These are phyloP conservation scores for Rhodomyrtus tomentosa DNA, from an alignment of 345 rosid genomes.

Conservation along the genomic window DNA sequence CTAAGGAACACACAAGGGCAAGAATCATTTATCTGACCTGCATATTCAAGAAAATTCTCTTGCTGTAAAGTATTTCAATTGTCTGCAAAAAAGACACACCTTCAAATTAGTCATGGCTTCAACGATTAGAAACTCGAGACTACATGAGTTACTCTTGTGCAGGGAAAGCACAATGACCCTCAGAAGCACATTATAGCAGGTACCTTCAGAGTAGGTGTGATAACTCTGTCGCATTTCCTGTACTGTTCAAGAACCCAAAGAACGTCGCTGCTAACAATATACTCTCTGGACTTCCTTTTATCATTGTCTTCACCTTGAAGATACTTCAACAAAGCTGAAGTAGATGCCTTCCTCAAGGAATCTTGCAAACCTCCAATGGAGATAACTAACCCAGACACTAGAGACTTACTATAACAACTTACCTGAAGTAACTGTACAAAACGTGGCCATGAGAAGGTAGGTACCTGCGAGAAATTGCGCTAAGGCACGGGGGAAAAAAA, in stretches of 20 bases:
- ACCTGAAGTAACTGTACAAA: constrained; percentile 54
- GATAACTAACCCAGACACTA: constrained; percentile 77
- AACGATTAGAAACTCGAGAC: too few relatives aligned
- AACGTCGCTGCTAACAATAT: constrained; percentile 40
- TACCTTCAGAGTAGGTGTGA: too few relatives aligned
- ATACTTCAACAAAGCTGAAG: constrained; percentile 60
- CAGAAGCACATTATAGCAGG: too few relatives aligned
- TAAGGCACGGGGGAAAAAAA: background rate
- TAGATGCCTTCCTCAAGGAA: constrained; percentile 58
- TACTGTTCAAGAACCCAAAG: constrained; percentile 74
- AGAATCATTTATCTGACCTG: constrained; percentile 45
- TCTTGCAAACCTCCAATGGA: constrained; percentile 93
- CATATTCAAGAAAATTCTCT: constrained; percentile 45
- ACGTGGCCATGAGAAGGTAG: constrained; percentile 72
- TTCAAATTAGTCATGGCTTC: background rate
- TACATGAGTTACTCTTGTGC: background rate
- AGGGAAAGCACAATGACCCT: background rate
- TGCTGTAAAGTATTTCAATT: constrained; percentile 61
- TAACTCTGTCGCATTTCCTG: constrained; percentile 65
- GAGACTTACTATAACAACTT: constrained; percentile 53
- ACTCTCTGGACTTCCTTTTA: constrained; percentile 33
- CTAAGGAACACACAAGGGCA: background rate
- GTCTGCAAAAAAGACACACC: constrained; percentile 44
- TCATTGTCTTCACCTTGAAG: constrained; percentile 35
- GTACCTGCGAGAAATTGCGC: constrained; percentile 48